Evolutionary conservation across 2,329 filamentous ascomycete genomes (phyloP).

Genomic region (Scytalidium lignicola): DNA sequence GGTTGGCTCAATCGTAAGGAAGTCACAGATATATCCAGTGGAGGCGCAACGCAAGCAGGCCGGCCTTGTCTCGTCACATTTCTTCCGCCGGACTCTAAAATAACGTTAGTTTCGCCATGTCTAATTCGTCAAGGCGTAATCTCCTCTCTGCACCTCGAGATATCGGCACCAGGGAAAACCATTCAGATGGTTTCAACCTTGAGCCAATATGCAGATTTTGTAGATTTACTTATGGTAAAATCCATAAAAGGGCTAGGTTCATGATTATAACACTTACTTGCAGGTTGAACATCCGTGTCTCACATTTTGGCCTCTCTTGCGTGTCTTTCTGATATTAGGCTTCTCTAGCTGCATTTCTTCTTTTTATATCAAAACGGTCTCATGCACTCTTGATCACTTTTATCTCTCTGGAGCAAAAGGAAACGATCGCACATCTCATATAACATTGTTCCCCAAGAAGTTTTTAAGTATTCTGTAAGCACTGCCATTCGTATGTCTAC

Average conservation of each 20-base stretch:
- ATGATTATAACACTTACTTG: not conserved
- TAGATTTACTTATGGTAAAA: too few species aligned
- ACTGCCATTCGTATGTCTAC: too few species aligned
- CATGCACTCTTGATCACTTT: too few species aligned
- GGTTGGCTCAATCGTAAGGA: not conserved
- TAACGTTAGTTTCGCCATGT: not conserved
- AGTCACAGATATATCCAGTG: constrained; percentile 6
- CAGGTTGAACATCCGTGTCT: constrained; percentile 5
- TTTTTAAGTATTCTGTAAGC: too few species aligned
- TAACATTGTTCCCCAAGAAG: too few species aligned
- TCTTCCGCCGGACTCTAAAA: constrained; percentile 13
- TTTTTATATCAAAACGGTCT: not conserved
- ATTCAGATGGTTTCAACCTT: too few species aligned
- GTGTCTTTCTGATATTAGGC: constrained; percentile 12
- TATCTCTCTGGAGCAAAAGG: too few species aligned
- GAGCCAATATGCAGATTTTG: too few species aligned
- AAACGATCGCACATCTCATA: too few species aligned
- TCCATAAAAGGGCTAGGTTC: too few species aligned
- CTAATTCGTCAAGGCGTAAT: not conserved
- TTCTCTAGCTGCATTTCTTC: not conserved
- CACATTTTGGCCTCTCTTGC: constrained; percentile 6
- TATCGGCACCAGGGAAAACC: too few species aligned
- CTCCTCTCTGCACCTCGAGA: too few species aligned
- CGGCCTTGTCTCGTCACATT: constrained; percentile 15
- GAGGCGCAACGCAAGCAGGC: constrained; percentile 9